A percentile compares a stretch with the other conserved stretches of the same genome.
Evolutionary conservation across 108 stramenopile species (phyloP).

Genomic region (Licmophora abbreviata): DNA sequence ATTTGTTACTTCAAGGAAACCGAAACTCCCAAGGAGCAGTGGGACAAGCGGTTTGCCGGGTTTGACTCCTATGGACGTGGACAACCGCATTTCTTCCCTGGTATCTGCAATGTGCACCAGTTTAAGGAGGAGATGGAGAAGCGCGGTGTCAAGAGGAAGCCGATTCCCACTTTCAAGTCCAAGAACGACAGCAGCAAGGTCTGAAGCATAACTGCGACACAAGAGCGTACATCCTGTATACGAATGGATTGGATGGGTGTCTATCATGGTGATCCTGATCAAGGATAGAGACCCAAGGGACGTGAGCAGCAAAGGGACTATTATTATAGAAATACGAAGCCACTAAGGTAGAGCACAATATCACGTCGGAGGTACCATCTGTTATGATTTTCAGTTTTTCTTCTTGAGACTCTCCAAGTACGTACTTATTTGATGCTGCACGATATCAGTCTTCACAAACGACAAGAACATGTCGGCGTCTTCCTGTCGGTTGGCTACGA

Average conservation of each 20-base stretch:
- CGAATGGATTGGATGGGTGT: background rate
- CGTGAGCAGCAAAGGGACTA: background rate
- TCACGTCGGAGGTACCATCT: too few relatives aligned
- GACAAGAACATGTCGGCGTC: slow-evolving; percentile 55
- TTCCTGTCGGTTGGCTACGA: slow-evolving; percentile 37
- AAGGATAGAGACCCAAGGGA: too few relatives aligned
- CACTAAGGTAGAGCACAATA: background rate
- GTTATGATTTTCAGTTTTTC: slow-evolving; percentile 5
- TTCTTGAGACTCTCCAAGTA: slow-evolving; percentile 53
- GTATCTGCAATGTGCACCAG: slow-evolving; percentile 58
- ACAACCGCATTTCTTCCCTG: slow-evolving; percentile 75
- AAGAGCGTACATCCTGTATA: background rate
- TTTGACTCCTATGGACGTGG: slow-evolving; percentile 44
- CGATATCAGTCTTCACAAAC: slow-evolving; percentile 51
- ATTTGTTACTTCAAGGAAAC: slow-evolving; percentile 82
- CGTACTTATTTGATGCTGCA: slow-evolving; percentile 42
- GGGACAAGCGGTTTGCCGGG: slow-evolving; percentile 38
- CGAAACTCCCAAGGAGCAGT: slow-evolving; percentile 46
- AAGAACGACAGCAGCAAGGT: background rate
- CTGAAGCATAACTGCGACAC: background rate
- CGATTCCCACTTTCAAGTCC: slow-evolving; percentile 31
- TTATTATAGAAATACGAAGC: background rate
- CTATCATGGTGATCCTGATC: too few relatives aligned
- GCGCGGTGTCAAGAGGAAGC: slow-evolving; percentile 49
- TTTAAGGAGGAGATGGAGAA: slow-evolving; percentile 64